A percentile compares a stretch with the other conserved stretches of the same genome.
Conservation (phyloP, 768 basidiomycete genomes). For the Lepiota brunneoincarnata region DNA sequence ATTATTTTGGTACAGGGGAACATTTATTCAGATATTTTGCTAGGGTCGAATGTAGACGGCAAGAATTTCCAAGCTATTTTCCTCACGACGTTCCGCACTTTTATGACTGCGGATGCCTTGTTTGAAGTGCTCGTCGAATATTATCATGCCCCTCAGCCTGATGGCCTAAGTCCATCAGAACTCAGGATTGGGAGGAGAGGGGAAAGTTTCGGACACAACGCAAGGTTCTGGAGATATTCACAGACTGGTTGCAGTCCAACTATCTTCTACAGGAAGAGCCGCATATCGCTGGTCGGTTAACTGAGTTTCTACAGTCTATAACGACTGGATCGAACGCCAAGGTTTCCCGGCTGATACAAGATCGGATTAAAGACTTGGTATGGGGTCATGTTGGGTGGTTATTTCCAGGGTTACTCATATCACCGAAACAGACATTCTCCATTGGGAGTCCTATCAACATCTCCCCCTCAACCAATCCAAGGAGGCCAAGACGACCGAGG, state of each 20-base stretch:
- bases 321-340: slow-evolving; percentile 26
- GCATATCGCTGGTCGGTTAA: slow-evolving; percentile 53
- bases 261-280: slow-evolving; percentile 64
- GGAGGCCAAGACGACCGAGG: slow-evolving; percentile 43
- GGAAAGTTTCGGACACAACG: slow-evolving; percentile 63
- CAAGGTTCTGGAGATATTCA: slow-evolving; percentile 54
- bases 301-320: slow-evolving; percentile 49
- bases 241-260: slow-evolving; percentile 61
- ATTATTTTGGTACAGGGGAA: background rate
- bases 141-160: slow-evolving; percentile 54
- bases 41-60: slow-evolving; percentile 22
- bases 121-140: slow-evolving; percentile 67
- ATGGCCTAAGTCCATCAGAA: slow-evolving; percentile 48
- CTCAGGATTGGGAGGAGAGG: slow-evolving; percentile 64
- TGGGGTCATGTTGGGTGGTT: slow-evolving; percentile 17
- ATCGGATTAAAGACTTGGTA: slow-evolving; percentile 52
- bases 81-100: slow-evolving; percentile 80
- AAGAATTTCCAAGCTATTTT: slow-evolving; percentile 57
- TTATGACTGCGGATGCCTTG: slow-evolving; percentile 64
- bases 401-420: slow-evolving; percentile 8
- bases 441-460: slow-evolving; percentile 26
- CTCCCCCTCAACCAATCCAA: slow-evolving; percentile 20
- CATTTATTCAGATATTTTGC: background rate
- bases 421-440: slow-evolving; percentile 10
- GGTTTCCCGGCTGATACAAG: slow-evolving; percentile 45